Evolutionary conservation across 768 basidiomycete genomes (phyloP).

Genomic region (Asterophora parasitica): DNA sequence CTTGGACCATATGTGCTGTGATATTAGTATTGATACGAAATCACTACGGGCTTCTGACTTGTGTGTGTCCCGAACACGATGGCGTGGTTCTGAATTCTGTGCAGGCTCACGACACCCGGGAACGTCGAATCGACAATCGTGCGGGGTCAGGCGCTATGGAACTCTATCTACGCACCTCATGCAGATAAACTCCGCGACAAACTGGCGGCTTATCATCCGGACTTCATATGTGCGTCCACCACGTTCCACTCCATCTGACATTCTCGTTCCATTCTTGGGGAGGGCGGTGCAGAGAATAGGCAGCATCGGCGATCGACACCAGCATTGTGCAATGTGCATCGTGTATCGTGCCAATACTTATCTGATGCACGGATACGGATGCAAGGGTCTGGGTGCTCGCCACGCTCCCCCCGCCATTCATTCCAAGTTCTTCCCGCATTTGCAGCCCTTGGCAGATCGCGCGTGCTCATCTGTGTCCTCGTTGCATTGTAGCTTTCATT

Average conservation of each 20-base stretch:
- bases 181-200: conserved; percentile 86
- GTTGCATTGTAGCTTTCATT: conserved; percentile 61
- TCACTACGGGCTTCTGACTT: conserved; percentile 13
- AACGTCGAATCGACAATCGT: conserved; percentile 65
- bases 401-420: background rate
- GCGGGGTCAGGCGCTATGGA: conserved; percentile 74
- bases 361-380: conserved; percentile 22
- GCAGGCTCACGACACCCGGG: conserved; percentile 54
- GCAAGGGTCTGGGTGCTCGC: no score
- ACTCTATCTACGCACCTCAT: conserved; percentile 85
- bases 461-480: conserved; percentile 18
- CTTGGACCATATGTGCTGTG: conserved; percentile 5
- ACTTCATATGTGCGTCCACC: conserved; percentile 78
- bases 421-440: conserved; percentile 3
- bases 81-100: conserved; percentile 17
- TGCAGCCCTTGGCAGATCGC: no score
- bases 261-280: conserved; percentile 28
- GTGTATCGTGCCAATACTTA: conserved; percentile 19
- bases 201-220: conserved; percentile 84
- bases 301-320: conserved; percentile 21
- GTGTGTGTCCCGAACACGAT: conserved; percentile 7
- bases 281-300: conserved; percentile 3
- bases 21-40: no score
- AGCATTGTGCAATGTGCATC: no score
- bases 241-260: conserved; percentile 28